phyloP scores from a whole-genome alignment of 1,284 basidiomycete species.

The Ustilago loliicola region DNA sequence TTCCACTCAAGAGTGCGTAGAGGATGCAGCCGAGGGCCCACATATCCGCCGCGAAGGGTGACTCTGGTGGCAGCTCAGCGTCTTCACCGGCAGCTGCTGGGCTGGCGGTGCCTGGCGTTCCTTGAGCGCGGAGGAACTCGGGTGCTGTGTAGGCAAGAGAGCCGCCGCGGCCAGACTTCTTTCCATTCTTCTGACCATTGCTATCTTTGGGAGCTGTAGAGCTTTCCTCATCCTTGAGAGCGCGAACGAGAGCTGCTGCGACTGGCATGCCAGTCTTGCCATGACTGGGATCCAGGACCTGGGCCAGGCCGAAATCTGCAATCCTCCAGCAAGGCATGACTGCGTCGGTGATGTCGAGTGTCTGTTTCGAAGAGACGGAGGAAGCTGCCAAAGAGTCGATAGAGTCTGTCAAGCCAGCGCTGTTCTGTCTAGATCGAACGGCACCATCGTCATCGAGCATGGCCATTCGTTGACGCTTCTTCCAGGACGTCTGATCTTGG shows the following conservation, averaged over 20 bases:
- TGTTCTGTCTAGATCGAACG: slow-evolving; percentile 24
- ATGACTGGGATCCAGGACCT: slow-evolving; percentile 21
- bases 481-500: slow-evolving; percentile 48
- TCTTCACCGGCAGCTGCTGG: slow-evolving; percentile 20
- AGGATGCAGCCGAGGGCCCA: slow-evolving; percentile 66
- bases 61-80: slow-evolving; percentile 23
- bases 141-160: slow-evolving; percentile 62
- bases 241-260: slow-evolving; percentile 35
- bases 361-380: slow-evolving; percentile 70
- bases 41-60: slow-evolving; percentile 63
- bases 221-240: slow-evolving; percentile 37
- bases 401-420: slow-evolving; percentile 22
- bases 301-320: slow-evolving; percentile 84
- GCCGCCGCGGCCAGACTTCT: slow-evolving; percentile 47
- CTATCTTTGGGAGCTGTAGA: background rate
- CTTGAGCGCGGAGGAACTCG: slow-evolving; percentile 53
- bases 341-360: slow-evolving; percentile 67
- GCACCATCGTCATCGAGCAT: background rate
- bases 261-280: slow-evolving; percentile 13
- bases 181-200: slow-evolving; percentile 7
- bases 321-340: slow-evolving; percentile 72
- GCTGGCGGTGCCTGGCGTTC: slow-evolving; percentile 25
- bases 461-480: slow-evolving; percentile 41
- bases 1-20: slow-evolving; percentile 60
- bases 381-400: slow-evolving; percentile 32